Evolutionary conservation across 2,329 filamentous ascomycete species (phyloP).

Genomic region (Neofusicoccum umdonicola): DNA sequence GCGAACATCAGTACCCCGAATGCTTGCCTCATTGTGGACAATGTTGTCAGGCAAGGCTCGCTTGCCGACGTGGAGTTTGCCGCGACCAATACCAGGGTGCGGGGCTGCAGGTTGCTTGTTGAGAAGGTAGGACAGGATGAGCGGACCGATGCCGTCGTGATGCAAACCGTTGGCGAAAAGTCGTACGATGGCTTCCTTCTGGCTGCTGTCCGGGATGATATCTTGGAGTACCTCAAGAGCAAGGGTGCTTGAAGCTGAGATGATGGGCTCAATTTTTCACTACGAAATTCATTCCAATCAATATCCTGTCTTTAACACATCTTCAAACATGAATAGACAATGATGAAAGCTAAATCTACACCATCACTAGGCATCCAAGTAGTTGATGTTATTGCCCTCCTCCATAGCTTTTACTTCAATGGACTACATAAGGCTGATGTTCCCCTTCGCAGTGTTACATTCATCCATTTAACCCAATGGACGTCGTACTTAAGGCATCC

Average conservation of each 20-base stretch:
- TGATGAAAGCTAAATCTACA: no score
- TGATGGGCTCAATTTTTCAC: neutral
- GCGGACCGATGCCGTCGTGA: slow-evolving; percentile 41
- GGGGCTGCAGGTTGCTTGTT: slow-evolving; percentile 39
- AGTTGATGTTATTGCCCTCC: no score
- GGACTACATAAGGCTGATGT: no score
- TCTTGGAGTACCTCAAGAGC: slow-evolving; percentile 1
- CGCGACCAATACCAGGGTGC: slow-evolving; percentile 25
- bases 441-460: no score
- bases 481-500: no score
- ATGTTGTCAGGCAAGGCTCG: slow-evolving; percentile 46
- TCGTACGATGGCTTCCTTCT: slow-evolving; percentile 48
- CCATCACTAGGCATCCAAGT: no score
- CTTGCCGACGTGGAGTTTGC: slow-evolving; percentile 31
- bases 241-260: neutral
- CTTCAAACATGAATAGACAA: no score
- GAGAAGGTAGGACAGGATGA: slow-evolving; percentile 44
- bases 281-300: no score
- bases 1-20: slow-evolving; percentile 39
- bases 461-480: no score
- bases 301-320: no score
- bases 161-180: slow-evolving; percentile 50
- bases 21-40: slow-evolving; percentile 50
- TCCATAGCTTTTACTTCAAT: no score
- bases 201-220: slow-evolving; percentile 33